A percentile compares a stretch with the other conserved stretches of the same genome.
Evolutionary conservation across 257 asterid genomes (phyloP).

Genomic region (Nicotiana undulata): DNA sequence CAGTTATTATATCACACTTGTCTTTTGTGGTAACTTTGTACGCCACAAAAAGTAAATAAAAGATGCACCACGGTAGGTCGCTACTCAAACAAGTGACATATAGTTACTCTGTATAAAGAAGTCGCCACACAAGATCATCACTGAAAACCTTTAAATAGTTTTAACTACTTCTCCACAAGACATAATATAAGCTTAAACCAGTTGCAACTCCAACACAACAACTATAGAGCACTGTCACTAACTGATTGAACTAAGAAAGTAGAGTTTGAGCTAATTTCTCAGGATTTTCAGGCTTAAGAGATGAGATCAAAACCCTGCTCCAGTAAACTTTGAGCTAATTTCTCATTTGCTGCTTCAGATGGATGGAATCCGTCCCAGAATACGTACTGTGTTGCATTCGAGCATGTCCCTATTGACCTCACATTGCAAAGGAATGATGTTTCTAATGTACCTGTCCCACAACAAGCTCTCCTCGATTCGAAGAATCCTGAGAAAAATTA

Average conservation of each 20-base stretch:
- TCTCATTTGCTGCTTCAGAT: constrained; percentile 56
- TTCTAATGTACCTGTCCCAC: constrained; percentile 68
- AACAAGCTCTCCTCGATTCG: constrained; percentile 68
- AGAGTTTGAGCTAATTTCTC: background rate
- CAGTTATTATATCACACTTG: too few relatives aligned
- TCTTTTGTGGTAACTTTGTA: too few relatives aligned
- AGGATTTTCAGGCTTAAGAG: constrained; percentile 18
- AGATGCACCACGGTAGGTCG: too few relatives aligned
- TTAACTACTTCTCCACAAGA: background rate
- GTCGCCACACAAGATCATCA: too few relatives aligned
- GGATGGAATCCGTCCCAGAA: constrained; percentile 91
- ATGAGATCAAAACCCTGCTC: constrained; percentile 66
- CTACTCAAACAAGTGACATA: too few relatives aligned
- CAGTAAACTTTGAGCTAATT: constrained; percentile 54
- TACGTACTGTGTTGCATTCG: constrained; percentile 64
- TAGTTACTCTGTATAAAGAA: too few relatives aligned
- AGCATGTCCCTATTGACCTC: constrained; percentile 68
- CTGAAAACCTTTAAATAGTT: background rate
- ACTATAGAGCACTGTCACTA: background rate
- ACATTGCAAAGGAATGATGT: constrained; percentile 60
- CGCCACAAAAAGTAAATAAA: too few relatives aligned
- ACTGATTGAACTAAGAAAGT: constrained; percentile 5
- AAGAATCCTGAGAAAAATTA: constrained; percentile 42
- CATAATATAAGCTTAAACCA: background rate
- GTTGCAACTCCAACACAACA: background rate